Evolutionary conservation across 2,329 filamentous ascomycete genomes (phyloP), one percentile per base, ranked within the genome.

Genomic region (Penicillium sumatraense): DNA sequence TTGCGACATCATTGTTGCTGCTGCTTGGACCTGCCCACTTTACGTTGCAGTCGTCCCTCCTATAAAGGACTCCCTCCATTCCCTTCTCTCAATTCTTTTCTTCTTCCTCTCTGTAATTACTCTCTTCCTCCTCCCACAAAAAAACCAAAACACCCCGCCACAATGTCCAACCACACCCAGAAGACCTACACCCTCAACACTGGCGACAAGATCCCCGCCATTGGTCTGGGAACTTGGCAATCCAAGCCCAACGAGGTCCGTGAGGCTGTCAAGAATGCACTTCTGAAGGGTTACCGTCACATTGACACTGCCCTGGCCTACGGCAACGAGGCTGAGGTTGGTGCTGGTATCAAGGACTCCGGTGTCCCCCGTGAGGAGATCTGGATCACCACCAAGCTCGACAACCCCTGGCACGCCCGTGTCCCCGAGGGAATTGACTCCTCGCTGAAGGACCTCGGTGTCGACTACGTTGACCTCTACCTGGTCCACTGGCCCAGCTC

Each of bases 381-480:
- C 68, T 89, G 88, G 76, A 79, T 89, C 64, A 87, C 84, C n/a
- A 86, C 85, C 31, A 89, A 89, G 73, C 76, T 89, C 27, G 86
- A 86, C 82, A 88, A 88, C 77, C 84, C 85, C 71, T 82, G 74
- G 72, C 85, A 88, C 73, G 78, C 82, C 65, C 79, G 81, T 10
- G 88, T 89, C 21, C 75, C 84, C 60, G 77, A 84, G 62, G 86
- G 86, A 62, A 84, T 86, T 58, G 80, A 81, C 60, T 82, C 83
- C 40, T 86, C 86, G 48, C 78, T 89, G 58, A 83, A 86, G 74
- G 81, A 83, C 67, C 82, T 89, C 62, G 84, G 81, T 27, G 77
- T 86, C 11, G 86, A 87, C 65, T 89, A 90, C 68, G 78, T 90
- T 56, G 88, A 90, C 67, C 80, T 90, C n/a, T 89, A 86, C 75